These are phyloP conservation scores for Haberlea rhodopensis DNA, from an alignment of 257 asterid genomes.

Conservation along the genomic window DNA sequence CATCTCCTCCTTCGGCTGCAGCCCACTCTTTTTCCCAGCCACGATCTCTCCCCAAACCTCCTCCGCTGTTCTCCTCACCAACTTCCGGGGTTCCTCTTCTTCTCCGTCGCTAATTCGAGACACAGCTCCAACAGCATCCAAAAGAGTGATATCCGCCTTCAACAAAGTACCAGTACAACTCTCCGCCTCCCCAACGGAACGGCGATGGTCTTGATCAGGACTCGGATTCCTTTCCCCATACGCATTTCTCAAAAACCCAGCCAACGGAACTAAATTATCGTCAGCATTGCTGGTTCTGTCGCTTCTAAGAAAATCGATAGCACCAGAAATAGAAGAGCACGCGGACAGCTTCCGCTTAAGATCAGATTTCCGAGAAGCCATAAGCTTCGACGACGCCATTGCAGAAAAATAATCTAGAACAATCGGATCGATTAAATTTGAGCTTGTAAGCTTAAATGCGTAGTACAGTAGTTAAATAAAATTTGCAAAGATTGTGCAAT, in stretches of 20 bases:
- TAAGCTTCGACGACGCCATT: slow-evolving; percentile 50
- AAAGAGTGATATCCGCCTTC: slow-evolving; percentile 49
- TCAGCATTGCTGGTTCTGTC: slow-evolving; percentile 32
- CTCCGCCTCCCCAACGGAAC: slow-evolving; percentile 31
- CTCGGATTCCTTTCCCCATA: slow-evolving; percentile 26
- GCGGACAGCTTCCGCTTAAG: slow-evolving; percentile 46
- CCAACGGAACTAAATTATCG: slow-evolving; percentile 30
- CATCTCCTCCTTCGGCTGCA: slow-evolving; percentile 57
- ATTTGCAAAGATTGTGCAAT: slow-evolving; percentile 18
- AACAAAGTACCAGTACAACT: slow-evolving; percentile 35
- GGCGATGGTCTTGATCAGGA: slow-evolving; percentile 32
- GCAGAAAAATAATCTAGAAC: not conserved
- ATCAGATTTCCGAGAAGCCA: slow-evolving; percentile 50
- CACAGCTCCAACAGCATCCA: slow-evolving; percentile 57
- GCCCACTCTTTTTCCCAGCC: slow-evolving; percentile 61
- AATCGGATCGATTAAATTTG: slow-evolving; percentile 2
- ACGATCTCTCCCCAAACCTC: slow-evolving; percentile 96
- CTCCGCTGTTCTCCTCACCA: slow-evolving; percentile 68
- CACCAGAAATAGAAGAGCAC: slow-evolving; percentile 32
- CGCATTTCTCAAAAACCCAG: slow-evolving; percentile 32
- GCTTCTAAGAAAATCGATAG: slow-evolving; percentile 33
- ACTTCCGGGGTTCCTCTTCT: slow-evolving; percentile 38
- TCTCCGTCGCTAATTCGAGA: slow-evolving; percentile 43
- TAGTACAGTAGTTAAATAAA: not conserved
- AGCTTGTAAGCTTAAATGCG: not conserved